These are phyloP conservation scores for Colletotrichum chrysophilum DNA, from an alignment of 2,329 filamentous ascomycete genomes.

Conservation along the genomic window DNA sequence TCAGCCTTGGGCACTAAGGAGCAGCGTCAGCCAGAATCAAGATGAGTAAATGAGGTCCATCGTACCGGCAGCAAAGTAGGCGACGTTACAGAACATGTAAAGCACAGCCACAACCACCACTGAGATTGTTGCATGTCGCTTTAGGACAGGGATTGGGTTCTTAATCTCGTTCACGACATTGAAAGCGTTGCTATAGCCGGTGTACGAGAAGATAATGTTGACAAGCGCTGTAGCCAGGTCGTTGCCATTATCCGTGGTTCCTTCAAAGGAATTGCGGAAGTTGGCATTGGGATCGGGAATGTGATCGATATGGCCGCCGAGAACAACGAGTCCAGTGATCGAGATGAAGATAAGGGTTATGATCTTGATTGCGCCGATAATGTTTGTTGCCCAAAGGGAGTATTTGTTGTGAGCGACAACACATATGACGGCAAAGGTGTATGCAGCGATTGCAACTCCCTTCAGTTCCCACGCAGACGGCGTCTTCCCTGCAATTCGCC, in stretches of 20 bases:
- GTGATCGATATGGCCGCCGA: conserved; percentile 41
- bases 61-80: conserved; percentile 54
- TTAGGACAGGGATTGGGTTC: conserved; percentile 63
- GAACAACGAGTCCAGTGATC: conserved; percentile 66
- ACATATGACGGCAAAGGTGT: conserved; percentile 62
- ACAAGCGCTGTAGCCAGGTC: conserved; percentile 53
- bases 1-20: conserved; percentile 52
- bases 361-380: conserved; percentile 64
- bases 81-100: conserved; percentile 65
- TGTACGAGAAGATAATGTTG: conserved; percentile 64
- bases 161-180: conserved; percentile 67
- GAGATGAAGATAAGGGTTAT: conserved; percentile 66
- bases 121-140: conserved; percentile 52
- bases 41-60: not conserved
- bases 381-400: conserved; percentile 60
- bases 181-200: conserved; percentile 64
- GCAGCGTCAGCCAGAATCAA: not conserved
- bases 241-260: conserved; percentile 39
- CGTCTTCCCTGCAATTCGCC: conserved; percentile 53
- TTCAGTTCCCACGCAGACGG: conserved; percentile 68
- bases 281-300: conserved; percentile 37
- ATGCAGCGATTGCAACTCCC: conserved; percentile 68
- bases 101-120: conserved; percentile 56
- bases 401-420: conserved; percentile 61
- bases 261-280: conserved; percentile 39